A percentile compares a stretch with the other conserved stretches of the same genome.
Conservation (phyloP, 306 rosid genomes). For the Abrus pulchellus region DNA sequence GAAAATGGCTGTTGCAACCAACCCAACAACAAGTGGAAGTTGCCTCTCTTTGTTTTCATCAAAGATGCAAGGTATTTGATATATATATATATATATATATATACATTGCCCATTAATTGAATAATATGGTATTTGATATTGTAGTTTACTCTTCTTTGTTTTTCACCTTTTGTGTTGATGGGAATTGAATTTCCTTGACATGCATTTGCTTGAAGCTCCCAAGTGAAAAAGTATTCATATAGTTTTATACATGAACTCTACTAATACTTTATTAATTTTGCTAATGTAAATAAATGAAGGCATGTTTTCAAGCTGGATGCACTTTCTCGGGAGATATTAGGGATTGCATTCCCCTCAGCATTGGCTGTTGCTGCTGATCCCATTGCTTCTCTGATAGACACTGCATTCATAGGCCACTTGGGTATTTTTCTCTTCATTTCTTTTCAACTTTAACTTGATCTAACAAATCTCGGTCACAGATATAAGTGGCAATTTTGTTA, state of each 20-base stretch:
- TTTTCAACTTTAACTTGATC: no score
- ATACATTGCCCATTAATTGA: background rate
- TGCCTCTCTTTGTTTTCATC: slow-evolving; percentile 82
- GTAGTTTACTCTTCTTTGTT: no score
- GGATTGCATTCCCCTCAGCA: slow-evolving; percentile 89
- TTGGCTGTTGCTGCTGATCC: slow-evolving; percentile 97
- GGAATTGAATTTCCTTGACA: background rate
- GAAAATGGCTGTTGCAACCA: slow-evolving; percentile 44
- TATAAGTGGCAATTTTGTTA: no score
- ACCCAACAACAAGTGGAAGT: slow-evolving; percentile 53
- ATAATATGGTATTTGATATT: no score
- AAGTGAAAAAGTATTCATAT: background rate
- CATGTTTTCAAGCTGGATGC: slow-evolving; percentile 73
- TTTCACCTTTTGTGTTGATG: no score
- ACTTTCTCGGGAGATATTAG: slow-evolving; percentile 74
- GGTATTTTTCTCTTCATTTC: slow-evolving; percentile 53
- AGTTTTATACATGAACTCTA: background rate
- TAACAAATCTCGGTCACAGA: no score
- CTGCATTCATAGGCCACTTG: slow-evolving; percentile 90
- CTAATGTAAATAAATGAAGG: slow-evolving; percentile 50
- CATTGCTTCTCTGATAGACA: slow-evolving; percentile 92
- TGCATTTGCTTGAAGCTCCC: slow-evolving; percentile 15
- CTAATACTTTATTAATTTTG: background rate
- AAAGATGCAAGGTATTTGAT: slow-evolving; percentile 67
- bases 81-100: background rate